These are phyloP conservation scores for Ottelia alismoides DNA, from an alignment of 106 monocot genomes.

Conservation along the genomic window DNA sequence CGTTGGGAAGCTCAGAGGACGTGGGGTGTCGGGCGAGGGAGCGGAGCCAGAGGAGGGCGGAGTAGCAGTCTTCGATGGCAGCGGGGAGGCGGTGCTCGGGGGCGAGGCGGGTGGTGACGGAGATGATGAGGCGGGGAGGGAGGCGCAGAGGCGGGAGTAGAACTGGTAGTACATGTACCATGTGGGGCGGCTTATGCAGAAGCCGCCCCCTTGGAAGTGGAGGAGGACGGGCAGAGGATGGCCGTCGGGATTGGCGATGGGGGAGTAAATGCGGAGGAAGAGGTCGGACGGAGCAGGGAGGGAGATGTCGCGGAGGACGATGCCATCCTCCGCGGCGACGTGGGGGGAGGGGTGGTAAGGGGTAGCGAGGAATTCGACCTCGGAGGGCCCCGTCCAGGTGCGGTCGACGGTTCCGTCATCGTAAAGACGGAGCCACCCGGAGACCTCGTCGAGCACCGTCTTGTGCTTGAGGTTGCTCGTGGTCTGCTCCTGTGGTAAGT, in stretches of 20 bases:
- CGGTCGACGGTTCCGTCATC: slow-evolving; percentile 86
- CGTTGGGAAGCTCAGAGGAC: too few species aligned
- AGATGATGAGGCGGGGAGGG: slow-evolving; percentile 41
- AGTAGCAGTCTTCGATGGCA: slow-evolving; percentile 29
- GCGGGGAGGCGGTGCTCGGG: slow-evolving; percentile 84
- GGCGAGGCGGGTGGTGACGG: slow-evolving; percentile 58
- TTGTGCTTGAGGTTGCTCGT: too few species aligned
- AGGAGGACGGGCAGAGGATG: slow-evolving; percentile 40
- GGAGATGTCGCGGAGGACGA: slow-evolving; percentile 46
- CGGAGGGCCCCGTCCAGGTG: slow-evolving; percentile 67
- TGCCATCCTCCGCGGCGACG: slow-evolving; percentile 22
- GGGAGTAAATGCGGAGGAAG: slow-evolving; percentile 55
- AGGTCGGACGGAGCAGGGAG: slow-evolving; percentile 12
- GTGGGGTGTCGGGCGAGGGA: slow-evolving; percentile 19
- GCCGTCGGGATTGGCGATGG: background rate
- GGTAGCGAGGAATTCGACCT: slow-evolving; percentile 41
- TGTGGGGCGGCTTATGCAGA: slow-evolving; percentile 57
- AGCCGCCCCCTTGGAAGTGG: slow-evolving; percentile 91
- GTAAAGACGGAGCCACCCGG: slow-evolving; percentile 70
- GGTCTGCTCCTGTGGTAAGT: too few species aligned
- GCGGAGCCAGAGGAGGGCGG: slow-evolving; percentile 47
- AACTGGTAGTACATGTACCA: slow-evolving; percentile 84
- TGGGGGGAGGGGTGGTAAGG: slow-evolving; percentile 27
- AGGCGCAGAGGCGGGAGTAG: slow-evolving; percentile 51
- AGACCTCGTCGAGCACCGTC: slow-evolving; percentile 63